Percentiles rank a stretch among this genome's conserved stretches.
Conservation (phyloP, 2,329 filamentous ascomycete genomes). For the Cercospora citrullina region DNA sequence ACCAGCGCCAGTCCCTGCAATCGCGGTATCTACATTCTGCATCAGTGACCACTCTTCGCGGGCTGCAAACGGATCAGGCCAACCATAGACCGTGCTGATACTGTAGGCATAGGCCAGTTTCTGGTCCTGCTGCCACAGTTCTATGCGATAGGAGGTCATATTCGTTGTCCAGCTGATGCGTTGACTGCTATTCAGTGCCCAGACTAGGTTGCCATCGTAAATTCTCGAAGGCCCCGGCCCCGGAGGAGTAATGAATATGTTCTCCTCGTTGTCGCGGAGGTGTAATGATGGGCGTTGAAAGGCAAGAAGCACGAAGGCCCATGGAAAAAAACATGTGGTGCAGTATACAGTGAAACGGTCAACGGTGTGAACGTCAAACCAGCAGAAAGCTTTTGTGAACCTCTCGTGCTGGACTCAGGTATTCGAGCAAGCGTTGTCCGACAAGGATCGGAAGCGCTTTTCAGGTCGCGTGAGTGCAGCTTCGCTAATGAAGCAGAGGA, state of each 20-base stretch:
- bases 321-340: neutral
- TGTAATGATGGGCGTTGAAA: neutral
- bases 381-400: too few species aligned
- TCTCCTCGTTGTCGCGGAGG: neutral
- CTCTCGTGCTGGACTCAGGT: neutral
- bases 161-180: slow-evolving; percentile 1
- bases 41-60: neutral
- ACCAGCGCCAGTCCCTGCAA: neutral
- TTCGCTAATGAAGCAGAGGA: neutral
- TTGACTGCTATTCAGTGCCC: neutral
- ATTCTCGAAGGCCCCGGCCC: neutral
- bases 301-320: neutral
- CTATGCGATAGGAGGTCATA: neutral
- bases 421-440: neutral
- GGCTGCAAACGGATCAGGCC: neutral
- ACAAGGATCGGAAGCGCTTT: neutral
- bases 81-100: slow-evolving; percentile 4
- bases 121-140: neutral
- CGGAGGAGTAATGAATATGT: neutral
- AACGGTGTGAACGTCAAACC: too few species aligned
- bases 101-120: neutral
- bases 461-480: neutral
- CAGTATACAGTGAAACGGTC: neutral
- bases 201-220: slow-evolving; percentile 1
- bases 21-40: neutral